phyloP scores from a whole-genome alignment of 148 eudicot genomes.

The Pouteria glomerata region DNA sequence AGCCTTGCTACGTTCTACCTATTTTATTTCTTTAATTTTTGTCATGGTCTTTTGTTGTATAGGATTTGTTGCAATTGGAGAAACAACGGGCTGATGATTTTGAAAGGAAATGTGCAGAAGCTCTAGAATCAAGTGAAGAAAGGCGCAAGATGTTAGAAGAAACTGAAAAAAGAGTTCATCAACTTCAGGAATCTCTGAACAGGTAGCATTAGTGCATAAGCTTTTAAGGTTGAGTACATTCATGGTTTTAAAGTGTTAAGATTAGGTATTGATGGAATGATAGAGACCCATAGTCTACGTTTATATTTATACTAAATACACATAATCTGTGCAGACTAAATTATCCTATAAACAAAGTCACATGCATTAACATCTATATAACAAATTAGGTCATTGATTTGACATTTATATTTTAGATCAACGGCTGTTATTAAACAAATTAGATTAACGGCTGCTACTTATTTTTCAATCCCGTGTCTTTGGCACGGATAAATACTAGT shows the following conservation, averaged over 20 bases:
- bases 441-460: too few species aligned
- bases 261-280: too few species aligned
- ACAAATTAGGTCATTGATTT: too few species aligned
- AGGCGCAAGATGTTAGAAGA: conserved; percentile 73
- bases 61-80: conserved; percentile 67
- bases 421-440: too few species aligned
- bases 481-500: too few species aligned
- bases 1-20: neutral
- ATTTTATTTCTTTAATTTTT: neutral
- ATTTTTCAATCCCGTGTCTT: too few species aligned
- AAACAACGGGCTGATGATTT: conserved; percentile 68
- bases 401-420: too few species aligned
- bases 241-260: neutral
- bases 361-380: too few species aligned
- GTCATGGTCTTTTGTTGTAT: conserved; percentile 13
- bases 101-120: conserved; percentile 63
- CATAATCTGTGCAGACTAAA: too few species aligned
- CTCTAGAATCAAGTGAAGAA: conserved; percentile 65
- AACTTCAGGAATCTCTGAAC: conserved; percentile 81
- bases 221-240: neutral
- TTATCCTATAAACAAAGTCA: too few species aligned
- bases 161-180: conserved; percentile 82
- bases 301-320: too few species aligned
- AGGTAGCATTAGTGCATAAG: conserved; percentile 41
- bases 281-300: too few species aligned